Evolutionary conservation across 805 yeast species (phyloP).

Genomic region (Peterozyma xylosa): DNA sequence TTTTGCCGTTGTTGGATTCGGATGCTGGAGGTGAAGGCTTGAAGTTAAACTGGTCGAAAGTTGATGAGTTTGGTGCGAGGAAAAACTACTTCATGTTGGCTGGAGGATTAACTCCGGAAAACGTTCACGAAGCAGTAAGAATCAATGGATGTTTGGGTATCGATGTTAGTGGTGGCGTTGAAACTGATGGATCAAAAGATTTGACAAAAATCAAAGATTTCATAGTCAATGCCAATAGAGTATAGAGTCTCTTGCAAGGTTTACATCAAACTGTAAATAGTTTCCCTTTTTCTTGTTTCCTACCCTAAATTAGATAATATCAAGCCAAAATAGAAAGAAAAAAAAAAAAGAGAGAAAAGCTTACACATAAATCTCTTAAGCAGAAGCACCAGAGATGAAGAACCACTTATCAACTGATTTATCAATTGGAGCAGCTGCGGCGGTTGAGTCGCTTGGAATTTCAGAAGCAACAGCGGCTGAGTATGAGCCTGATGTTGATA

Average conservation of each 20-base stretch:
- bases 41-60: slow-evolving; percentile 61
- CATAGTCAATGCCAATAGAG: slow-evolving; percentile 40
- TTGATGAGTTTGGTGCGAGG: slow-evolving; percentile 27
- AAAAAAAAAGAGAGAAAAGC: neutral
- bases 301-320: neutral
- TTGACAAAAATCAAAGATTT: slow-evolving; percentile 51
- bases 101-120: slow-evolving; percentile 81
- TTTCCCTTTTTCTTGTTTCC: neutral
- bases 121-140: slow-evolving; percentile 47
- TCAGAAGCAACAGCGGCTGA: slow-evolving; percentile 36
- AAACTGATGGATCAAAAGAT: slow-evolving; percentile 71
- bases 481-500: slow-evolving; percentile 48
- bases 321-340: neutral
- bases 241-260: no score
- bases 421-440: slow-evolving; percentile 91
- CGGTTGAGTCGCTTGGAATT: slow-evolving; percentile 65
- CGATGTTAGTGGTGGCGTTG: slow-evolving; percentile 96
- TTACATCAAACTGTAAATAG: neutral
- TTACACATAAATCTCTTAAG: slow-evolving; percentile 16
- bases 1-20: slow-evolving; percentile 69
- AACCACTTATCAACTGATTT: slow-evolving; percentile 97
- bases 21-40: slow-evolving; percentile 92
- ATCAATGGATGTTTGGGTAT: slow-evolving; percentile 71
- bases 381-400: slow-evolving; percentile 81
- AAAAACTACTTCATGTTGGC: slow-evolving; percentile 55